Conservation (phyloP, 2,329 filamentous ascomycete species). For the Colletotrichum sp. region DNA sequence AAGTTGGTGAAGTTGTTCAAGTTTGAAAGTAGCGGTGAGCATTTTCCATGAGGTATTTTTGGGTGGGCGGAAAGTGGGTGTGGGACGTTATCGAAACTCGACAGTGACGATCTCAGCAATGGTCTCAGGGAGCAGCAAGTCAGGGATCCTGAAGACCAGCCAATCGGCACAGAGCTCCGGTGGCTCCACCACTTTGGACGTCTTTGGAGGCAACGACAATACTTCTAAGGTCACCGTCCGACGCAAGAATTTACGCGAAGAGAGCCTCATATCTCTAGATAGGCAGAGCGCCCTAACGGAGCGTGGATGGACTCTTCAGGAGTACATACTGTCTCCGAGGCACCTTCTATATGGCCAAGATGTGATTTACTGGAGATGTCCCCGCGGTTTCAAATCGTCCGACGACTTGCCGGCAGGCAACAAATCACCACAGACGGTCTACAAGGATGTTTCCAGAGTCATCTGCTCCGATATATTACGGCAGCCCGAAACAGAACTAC, state of each 20-base stretch:
- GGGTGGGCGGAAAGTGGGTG: too few relatives aligned
- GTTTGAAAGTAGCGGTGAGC: too few relatives aligned
- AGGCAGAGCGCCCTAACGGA: not conserved
- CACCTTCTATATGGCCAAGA: not conserved
- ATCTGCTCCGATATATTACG: not conserved
- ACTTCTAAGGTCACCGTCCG: not conserved
- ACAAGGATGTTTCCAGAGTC: not conserved
- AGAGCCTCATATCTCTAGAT: not conserved
- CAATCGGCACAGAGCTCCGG: not conserved
- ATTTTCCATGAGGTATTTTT: too few relatives aligned
- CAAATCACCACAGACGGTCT: not conserved
- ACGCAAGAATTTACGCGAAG: not conserved
- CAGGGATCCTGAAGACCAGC: not conserved
- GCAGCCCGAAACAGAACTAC: too few relatives aligned
- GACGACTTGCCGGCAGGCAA: not conserved
- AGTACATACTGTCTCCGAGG: not conserved
- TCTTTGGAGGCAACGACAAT: not conserved
- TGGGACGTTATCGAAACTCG: slow-evolving; percentile 16
- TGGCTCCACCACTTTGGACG: not conserved
- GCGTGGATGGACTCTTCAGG: not conserved
- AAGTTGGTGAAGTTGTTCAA: too few relatives aligned
- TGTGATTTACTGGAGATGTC: slow-evolving; percentile 1
- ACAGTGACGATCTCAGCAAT: slow-evolving; percentile 1
- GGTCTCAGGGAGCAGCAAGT: not conserved
- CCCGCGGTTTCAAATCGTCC: not conserved